Conservation (phyloP, 768 basidiomycete species). For the Suillus occidentalis region DNA sequence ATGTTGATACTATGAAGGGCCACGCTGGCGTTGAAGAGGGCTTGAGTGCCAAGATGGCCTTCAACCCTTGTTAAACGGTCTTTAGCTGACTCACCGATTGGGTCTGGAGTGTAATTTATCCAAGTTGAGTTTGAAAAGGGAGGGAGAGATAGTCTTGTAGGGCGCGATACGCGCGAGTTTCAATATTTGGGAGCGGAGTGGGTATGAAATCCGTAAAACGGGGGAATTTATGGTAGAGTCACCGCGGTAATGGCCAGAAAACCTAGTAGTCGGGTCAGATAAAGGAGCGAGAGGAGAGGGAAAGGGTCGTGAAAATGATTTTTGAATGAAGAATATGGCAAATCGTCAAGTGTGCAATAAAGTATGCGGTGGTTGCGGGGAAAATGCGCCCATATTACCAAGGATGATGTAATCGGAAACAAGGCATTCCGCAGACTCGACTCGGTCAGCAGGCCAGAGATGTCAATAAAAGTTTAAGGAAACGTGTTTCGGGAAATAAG, state of each 20-base stretch:
- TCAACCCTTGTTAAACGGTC: not conserved
- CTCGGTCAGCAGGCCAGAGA: not conserved
- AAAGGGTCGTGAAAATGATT: not conserved
- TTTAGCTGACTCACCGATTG: not conserved
- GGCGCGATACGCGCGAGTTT: not conserved
- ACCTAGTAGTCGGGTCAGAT: not conserved
- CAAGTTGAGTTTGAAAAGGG: not conserved
- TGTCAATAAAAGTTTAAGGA: not conserved
- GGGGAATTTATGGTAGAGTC: not conserved
- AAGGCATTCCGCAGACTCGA: not conserved
- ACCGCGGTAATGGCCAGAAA: not conserved
- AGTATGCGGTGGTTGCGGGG: not conserved
- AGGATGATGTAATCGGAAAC: not conserved
- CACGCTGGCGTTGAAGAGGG: not conserved
- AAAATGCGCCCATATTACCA: not conserved
- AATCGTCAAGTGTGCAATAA: conserved; percentile 4
- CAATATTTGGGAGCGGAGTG: not conserved
- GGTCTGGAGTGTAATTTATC: not conserved
- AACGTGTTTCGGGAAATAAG: not conserved
- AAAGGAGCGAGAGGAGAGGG: not conserved
- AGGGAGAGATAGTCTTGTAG: not conserved
- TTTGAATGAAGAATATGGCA: not conserved
- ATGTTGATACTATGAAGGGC: too few relatives aligned
- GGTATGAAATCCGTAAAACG: not conserved
- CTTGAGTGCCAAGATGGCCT: not conserved